These are phyloP conservation scores for Syzygium malaccense DNA, from an alignment of 441 rosid genomes.

Conservation along the genomic window DNA sequence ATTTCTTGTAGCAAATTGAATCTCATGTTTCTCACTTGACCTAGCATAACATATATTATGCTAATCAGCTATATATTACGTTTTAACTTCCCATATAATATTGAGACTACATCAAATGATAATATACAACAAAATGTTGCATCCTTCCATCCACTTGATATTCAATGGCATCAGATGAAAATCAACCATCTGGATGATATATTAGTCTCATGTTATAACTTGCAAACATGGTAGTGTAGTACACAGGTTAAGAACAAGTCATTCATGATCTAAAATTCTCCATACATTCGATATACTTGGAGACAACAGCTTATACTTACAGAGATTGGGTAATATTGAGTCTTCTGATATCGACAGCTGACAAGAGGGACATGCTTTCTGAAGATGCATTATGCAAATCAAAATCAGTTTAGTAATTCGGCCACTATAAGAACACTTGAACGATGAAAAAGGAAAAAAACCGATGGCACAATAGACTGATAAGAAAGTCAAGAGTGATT, in stretches of 20 bases:
- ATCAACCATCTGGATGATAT: background rate
- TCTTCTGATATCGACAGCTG: conserved; percentile 63
- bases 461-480: background rate
- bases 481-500: background rate
- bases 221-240: background rate
- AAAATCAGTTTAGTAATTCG: background rate
- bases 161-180: background rate
- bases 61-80: background rate
- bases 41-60: background rate
- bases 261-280: background rate
- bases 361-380: conserved; percentile 81
- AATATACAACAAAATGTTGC: background rate
- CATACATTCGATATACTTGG: background rate
- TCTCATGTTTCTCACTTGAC: background rate
- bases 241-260: background rate
- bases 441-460: background rate
- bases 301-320: conserved; percentile 37
- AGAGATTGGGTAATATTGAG: conserved; percentile 65
- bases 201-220: background rate
- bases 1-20: background rate
- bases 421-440: background rate
- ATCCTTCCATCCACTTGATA: background rate
- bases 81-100: background rate
- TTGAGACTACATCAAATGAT: background rate
- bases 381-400: conserved; percentile 17